These are phyloP conservation scores for Hemisphaericaspora nanyangensis DNA, from an alignment of 805 yeast species.

Conservation along the genomic window DNA sequence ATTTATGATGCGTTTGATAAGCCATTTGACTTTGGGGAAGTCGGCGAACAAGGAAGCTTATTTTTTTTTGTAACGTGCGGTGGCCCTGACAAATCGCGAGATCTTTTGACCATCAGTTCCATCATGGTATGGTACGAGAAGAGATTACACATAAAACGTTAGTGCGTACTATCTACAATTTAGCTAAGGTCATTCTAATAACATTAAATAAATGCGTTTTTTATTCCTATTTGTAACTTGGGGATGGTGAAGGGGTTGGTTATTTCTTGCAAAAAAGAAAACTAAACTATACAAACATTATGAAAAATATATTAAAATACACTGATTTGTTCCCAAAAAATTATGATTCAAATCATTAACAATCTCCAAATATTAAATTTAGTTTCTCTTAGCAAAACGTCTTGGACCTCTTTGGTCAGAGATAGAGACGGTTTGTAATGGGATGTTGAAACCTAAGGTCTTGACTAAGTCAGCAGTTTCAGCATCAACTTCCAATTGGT, in stretches of 20 bases:
- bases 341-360: background rate
- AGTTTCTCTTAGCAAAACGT: conserved; percentile 91
- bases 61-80: no score
- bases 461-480: conserved; percentile 95
- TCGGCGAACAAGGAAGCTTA: no score
- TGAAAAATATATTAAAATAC: conserved; percentile 3
- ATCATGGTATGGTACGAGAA: no score
- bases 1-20: no score
- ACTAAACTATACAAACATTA: conserved; percentile 2
- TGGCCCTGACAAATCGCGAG: no score
- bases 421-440: conserved; percentile 80
- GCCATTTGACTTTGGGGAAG: no score
- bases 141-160: no score
- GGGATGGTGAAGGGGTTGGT: background rate
- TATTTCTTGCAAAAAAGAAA: background rate
- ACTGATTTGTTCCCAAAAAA: conserved; percentile 1
- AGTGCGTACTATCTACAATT: no score
- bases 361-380: conserved; percentile 22
- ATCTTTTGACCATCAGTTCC: no score
- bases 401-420: conserved; percentile 86
- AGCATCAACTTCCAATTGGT: conserved; percentile 93
- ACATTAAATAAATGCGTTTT: background rate
- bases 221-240: background rate
- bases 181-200: no score
- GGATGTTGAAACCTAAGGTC: conserved; percentile 85